phyloP scores from a whole-genome alignment of 768 basidiomycete species.

The Saitozyma podzolica region DNA sequence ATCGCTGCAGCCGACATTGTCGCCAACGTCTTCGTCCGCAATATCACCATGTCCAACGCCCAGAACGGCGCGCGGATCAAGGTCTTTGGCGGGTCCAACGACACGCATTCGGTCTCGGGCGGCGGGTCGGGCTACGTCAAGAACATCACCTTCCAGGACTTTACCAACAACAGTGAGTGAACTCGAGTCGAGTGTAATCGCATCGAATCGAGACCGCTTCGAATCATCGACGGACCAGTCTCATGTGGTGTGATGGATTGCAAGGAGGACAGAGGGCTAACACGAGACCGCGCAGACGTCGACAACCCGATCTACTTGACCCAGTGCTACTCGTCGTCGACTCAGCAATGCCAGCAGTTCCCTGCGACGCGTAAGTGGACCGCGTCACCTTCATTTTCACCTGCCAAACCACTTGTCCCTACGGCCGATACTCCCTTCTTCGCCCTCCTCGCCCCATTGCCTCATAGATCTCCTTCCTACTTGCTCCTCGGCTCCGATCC shows the following conservation, averaged over 20 bases:
- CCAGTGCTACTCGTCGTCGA: constrained; percentile 59
- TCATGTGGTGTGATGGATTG: no score
- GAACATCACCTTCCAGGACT: constrained; percentile 35
- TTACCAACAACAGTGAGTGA: constrained; percentile 21
- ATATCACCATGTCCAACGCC: constrained; percentile 64
- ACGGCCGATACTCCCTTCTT: constrained; percentile 52
- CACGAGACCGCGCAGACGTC: constrained; percentile 50
- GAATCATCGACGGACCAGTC: no score
- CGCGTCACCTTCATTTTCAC: neutral
- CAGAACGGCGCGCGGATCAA: constrained; percentile 71
- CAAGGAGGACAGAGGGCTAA: neutral
- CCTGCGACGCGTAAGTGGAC: constrained; percentile 61
- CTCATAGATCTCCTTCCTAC: no score
- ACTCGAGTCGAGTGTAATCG: neutral
- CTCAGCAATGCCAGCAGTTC: constrained; percentile 48
- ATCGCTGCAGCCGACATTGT: constrained; percentile 58
- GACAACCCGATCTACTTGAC: constrained; percentile 63
- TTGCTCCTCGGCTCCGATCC: no score
- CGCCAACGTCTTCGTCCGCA: constrained; percentile 63
- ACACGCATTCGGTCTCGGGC: constrained; percentile 61
- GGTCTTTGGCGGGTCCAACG: constrained; percentile 64
- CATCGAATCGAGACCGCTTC: no score
- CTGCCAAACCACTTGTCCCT: neutral
- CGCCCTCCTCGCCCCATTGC: no score
- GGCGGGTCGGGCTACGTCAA: constrained; percentile 57